phyloP scores from a whole-genome alignment of 805 yeast genomes.

The Scheffersomyces stipitis region DNA sequence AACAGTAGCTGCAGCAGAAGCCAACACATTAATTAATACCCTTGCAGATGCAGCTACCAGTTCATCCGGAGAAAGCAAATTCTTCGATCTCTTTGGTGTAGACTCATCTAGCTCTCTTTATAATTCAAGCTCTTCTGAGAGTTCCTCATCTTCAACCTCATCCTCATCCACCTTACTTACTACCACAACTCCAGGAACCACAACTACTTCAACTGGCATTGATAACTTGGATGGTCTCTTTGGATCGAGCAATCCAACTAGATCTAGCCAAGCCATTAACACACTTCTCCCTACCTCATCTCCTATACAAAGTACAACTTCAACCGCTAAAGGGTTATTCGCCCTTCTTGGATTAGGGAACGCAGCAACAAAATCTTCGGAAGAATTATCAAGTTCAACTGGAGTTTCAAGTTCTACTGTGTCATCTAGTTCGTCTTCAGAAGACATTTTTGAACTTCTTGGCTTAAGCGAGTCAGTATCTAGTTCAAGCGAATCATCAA shows the following conservation, averaged over 20 bases:
- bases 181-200: neutral
- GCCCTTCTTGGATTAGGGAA: too few species aligned
- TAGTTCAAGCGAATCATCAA: slow-evolving; percentile 2
- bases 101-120: slow-evolving; percentile 4
- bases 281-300: too few species aligned
- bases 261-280: slow-evolving; percentile 1
- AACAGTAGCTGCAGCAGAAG: neutral
- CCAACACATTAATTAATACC: too few species aligned
- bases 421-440: slow-evolving; percentile 1
- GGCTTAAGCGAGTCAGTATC: neutral
- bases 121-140: slow-evolving; percentile 4
- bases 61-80: too few species aligned
- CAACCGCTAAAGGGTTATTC: too few species aligned
- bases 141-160: neutral
- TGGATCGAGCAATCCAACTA: slow-evolving; percentile 1
- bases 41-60: too few species aligned
- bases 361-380: too few species aligned
- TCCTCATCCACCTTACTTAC: slow-evolving; percentile 1
- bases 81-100: neutral
- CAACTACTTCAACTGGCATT: slow-evolving; percentile 1
- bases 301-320: too few species aligned
- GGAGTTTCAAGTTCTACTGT: too few species aligned
- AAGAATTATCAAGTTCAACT: slow-evolving; percentile 1
- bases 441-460: neutral
- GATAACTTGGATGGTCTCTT: slow-evolving; percentile 4